phyloP scores from a whole-genome alignment of 495 filamentous ascomycete species.

The Penicillium malachiteum region DNA sequence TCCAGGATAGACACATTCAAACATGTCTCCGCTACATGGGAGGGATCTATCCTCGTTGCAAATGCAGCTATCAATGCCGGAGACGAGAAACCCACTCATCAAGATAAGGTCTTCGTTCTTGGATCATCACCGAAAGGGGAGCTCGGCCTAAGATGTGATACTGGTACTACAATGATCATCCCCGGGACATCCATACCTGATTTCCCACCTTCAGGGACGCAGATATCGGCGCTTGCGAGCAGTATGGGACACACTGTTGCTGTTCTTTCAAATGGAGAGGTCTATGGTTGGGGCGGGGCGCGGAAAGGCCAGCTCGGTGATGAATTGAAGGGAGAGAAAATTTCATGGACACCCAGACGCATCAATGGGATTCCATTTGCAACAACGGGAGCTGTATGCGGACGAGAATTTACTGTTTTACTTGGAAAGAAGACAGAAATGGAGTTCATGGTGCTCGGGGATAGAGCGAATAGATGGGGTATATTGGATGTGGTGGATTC shows the following conservation, averaged over 20 bases:
- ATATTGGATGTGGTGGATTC: conserved; percentile 40
- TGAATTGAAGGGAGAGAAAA: conserved; percentile 30
- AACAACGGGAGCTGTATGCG: conserved; percentile 62
- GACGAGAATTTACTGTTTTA: conserved; percentile 77
- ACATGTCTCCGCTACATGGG: conserved; percentile 70
- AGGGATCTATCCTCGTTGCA: conserved; percentile 59
- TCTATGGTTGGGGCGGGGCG: conserved; percentile 85
- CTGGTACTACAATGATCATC: background rate
- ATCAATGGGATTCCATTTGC: conserved; percentile 56
- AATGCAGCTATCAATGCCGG: background rate
- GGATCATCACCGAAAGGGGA: conserved; percentile 71
- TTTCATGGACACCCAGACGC: conserved; percentile 57
- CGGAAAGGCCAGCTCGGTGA: conserved; percentile 81
- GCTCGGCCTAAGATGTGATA: conserved; percentile 56
- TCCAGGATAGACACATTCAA: conserved; percentile 25
- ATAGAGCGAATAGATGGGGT: conserved; percentile 60
- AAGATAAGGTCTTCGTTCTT: conserved; percentile 54
- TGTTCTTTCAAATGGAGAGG: conserved; percentile 69
- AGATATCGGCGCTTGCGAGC: conserved; percentile 59
- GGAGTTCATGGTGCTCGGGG: conserved; percentile 61
- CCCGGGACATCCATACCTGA: conserved; percentile 39
- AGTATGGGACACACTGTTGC: conserved; percentile 76
- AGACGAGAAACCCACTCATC: background rate
- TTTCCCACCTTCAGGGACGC: conserved; percentile 58
- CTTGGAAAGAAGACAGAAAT: conserved; percentile 53